These are phyloP conservation scores for Eragrostis tef DNA, from an alignment of 202 grass and related monocot species.

Conservation along the genomic window DNA sequence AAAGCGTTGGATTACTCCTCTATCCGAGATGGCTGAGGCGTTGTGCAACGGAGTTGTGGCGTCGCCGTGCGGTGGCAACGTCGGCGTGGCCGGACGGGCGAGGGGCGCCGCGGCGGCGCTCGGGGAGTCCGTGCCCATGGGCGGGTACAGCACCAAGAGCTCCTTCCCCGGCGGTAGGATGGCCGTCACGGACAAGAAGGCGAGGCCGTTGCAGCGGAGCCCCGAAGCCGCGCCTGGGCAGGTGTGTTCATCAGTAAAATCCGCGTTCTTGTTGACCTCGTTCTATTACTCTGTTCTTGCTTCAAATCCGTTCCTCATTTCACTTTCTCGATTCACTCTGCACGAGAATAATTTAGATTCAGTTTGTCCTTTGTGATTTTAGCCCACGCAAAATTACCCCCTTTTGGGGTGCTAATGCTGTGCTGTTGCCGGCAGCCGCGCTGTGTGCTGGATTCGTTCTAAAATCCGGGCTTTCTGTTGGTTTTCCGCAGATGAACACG, in stretches of 20 bases:
- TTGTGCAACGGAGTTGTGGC: slow-evolving; percentile 42
- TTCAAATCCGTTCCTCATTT: slow-evolving; percentile 13
- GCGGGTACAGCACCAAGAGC: slow-evolving; percentile 32
- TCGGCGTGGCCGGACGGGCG: slow-evolving; percentile 6
- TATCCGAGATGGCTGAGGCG: slow-evolving; percentile 50
- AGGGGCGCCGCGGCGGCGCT: slow-evolving; percentile 34
- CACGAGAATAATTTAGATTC: not conserved
- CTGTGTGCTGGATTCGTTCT: not conserved
- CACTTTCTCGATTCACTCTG: not conserved
- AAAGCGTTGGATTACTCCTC: not conserved
- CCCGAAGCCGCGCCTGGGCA: slow-evolving; percentile 48
- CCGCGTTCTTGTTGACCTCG: slow-evolving; percentile 3
- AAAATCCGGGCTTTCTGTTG: slow-evolving; percentile 12
- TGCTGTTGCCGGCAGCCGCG: not conserved
- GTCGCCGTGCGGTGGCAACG: slow-evolving; percentile 33
- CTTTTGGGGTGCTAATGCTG: not conserved
- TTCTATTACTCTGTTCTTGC: not conserved
- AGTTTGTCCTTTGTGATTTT: not conserved
- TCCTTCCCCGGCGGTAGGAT: slow-evolving; percentile 52
- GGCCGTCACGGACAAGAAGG: slow-evolving; percentile 38
- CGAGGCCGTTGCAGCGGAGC: slow-evolving; percentile 42
- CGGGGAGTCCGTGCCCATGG: slow-evolving; percentile 37
- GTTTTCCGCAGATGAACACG: slow-evolving; percentile 62
- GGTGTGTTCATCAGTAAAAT: slow-evolving; percentile 36
- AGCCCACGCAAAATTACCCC: not conserved